Conservation (phyloP, 768 basidiomycete species). For the Leccinum uliginosum region DNA sequence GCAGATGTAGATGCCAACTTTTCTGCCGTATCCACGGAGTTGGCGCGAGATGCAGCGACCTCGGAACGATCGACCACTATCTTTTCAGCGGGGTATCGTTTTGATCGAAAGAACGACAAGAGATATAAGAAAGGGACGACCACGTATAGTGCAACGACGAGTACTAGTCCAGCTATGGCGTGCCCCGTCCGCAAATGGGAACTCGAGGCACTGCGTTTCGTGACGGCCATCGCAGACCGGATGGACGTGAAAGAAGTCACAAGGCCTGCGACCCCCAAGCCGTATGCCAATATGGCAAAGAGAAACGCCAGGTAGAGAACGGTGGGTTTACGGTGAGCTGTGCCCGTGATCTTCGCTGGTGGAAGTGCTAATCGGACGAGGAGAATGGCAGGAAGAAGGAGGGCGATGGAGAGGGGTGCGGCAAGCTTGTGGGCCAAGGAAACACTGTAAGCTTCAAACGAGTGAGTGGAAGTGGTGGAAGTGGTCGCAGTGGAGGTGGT, state of each 20-base stretch:
- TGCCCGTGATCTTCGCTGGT: slow-evolving; percentile 23
- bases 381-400: slow-evolving; percentile 41
- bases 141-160: slow-evolving; percentile 60
- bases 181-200: slow-evolving; percentile 54
- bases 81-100: slow-evolving; percentile 13
- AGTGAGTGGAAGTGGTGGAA: slow-evolving; percentile 10
- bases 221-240: slow-evolving; percentile 21
- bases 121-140: slow-evolving; percentile 42
- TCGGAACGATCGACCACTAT: slow-evolving; percentile 23
- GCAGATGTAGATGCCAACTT: slow-evolving; percentile 32
- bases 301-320: slow-evolving; percentile 36
- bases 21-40: slow-evolving; percentile 40
- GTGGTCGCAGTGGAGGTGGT: slow-evolving; percentile 2
- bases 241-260: slow-evolving; percentile 60
- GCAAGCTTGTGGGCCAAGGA: slow-evolving; percentile 45
- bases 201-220: slow-evolving; percentile 32
- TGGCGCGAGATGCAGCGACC: slow-evolving; percentile 26
- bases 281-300: slow-evolving; percentile 47
- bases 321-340: slow-evolving; percentile 19
- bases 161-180: slow-evolving; percentile 57
- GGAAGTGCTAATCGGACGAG: slow-evolving; percentile 40
- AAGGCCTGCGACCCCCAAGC: slow-evolving; percentile 59
- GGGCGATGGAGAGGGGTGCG: slow-evolving; percentile 45
- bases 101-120: slow-evolving; percentile 20
- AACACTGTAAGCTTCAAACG: slow-evolving; percentile 35